phyloP scores from a whole-genome alignment of 106 monocot species.

The Dioscorea dumetorum region DNA sequence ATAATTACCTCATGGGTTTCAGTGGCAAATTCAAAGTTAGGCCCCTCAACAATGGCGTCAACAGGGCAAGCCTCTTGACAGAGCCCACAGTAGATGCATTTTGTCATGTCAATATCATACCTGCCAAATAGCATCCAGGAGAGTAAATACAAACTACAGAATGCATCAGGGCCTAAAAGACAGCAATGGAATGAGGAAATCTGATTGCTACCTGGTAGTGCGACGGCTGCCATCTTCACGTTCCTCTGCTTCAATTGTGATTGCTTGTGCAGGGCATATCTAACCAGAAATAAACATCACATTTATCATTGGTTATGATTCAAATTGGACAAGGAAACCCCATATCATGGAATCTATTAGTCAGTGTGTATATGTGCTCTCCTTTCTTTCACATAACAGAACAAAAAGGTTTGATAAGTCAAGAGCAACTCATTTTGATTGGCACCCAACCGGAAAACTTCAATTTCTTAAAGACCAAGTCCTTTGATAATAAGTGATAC shows the following conservation, averaged over 20 bases:
- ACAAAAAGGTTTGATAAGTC: too few relatives aligned
- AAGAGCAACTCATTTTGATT: too few relatives aligned
- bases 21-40: conserved; percentile 95
- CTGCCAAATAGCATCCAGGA: conserved; percentile 27
- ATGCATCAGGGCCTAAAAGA: background rate
- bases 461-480: too few relatives aligned
- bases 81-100: conserved; percentile 96
- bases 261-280: conserved; percentile 99
- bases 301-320: too few relatives aligned
- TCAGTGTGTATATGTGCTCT: too few relatives aligned
- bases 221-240: conserved; percentile 95
- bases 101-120: conserved; percentile 97
- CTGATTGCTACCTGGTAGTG: conserved; percentile 64
- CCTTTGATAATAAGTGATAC: background rate
- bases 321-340: too few relatives aligned
- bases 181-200: too few relatives aligned
- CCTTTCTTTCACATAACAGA: too few relatives aligned
- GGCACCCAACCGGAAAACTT: too few relatives aligned
- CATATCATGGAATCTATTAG: too few relatives aligned
- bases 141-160: background rate
- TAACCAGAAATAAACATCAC: conserved; percentile 6
- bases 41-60: conserved; percentile 94
- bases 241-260: conserved; percentile 97
- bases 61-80: conserved; percentile 99
- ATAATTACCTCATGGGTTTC: conserved; percentile 88